Evolutionary conservation across 1,139 yeast genomes (phyloP), one percentile per base, ranked within the genome.

Genomic region (Yamadazyma conglobata): DNA sequence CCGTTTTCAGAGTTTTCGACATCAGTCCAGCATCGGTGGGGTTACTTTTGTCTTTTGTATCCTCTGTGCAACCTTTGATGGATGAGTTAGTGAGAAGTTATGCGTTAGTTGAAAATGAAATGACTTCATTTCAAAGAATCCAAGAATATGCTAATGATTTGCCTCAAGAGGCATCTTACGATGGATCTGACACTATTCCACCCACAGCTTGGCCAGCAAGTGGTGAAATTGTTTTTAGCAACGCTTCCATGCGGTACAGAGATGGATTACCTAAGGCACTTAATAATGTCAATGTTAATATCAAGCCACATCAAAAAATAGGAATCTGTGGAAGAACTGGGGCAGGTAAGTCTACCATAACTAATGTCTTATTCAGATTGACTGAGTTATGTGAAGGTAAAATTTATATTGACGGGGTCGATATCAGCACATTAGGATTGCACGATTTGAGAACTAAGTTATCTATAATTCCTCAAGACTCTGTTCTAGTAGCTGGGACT

Each of bases 81-180:
- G 59, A 73, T 4, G 51, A 72, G 52, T 56, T 73, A 35, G 54
- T 77, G 30, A 60, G 78, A 49, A 63, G 79, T 4, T 56, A 64
- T 38, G 83, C 94, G 1, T 79, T 78, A 48, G 74, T 82, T 18
- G 95, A 86, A 52, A 85, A 83, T 55, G 82, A 81, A 48, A 73
- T 86, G 87, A 84, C 83, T 48, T 78, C 93, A 6, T 91, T 80
- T n/a, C 95, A 87, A 58, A 72, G 96, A 51, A 57, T 87, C 31
- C 70, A 76, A 38, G 73, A 79, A 34, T 85, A 85, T 54, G 91
- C 89, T 1, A 65, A 44, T 32, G 42, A 53, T 22, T 47, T 66
- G 32, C 70, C 67, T 4, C 58, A 58, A 36, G 73, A 66, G 41
- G 63, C 64, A 4, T 47, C 63, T 18, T 49, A 74, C 50, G 58